These are phyloP conservation scores for Amyloporia xantha DNA, from an alignment of 768 basidiomycete species.

Conservation along the genomic window DNA sequence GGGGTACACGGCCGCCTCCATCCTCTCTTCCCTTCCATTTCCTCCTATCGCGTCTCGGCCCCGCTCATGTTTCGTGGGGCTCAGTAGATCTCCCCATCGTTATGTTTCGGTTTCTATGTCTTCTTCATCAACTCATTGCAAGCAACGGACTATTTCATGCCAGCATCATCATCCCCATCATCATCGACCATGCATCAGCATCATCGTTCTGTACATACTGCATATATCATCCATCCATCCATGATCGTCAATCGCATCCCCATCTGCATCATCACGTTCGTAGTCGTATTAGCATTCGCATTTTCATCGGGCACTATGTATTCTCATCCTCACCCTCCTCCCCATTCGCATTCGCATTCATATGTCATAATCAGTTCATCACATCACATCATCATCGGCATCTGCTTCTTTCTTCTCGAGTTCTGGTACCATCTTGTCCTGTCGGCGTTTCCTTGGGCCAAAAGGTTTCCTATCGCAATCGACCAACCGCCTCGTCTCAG, in stretches of 20 bases:
- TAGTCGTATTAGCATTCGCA: not conserved
- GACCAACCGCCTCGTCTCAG: too few relatives aligned
- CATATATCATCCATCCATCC: not conserved
- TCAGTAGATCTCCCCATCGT: too few relatives aligned
- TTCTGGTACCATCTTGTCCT: not conserved
- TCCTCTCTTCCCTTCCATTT: not conserved
- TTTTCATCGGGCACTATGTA: not conserved
- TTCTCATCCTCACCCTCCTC: not conserved
- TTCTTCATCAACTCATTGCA: conserved; percentile 4
- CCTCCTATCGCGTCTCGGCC: not conserved
- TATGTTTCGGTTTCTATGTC: conserved; percentile 1
- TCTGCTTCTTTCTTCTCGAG: not conserved
- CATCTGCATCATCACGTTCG: not conserved
- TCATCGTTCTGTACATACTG: not conserved
- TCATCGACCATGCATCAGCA: not conserved
- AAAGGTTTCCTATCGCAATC: not conserved
- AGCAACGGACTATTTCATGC: conserved; percentile 1
- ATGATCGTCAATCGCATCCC: not conserved
- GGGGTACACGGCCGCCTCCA: conserved; percentile 2
- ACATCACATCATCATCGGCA: not conserved
- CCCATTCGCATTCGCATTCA: not conserved
- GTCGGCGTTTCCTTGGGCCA: not conserved
- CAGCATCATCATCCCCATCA: not conserved
- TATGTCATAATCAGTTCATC: too few relatives aligned
- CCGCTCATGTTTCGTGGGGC: not conserved